Conservation (phyloP, 257 asterid genomes). For the Forsythia suspensa region DNA sequence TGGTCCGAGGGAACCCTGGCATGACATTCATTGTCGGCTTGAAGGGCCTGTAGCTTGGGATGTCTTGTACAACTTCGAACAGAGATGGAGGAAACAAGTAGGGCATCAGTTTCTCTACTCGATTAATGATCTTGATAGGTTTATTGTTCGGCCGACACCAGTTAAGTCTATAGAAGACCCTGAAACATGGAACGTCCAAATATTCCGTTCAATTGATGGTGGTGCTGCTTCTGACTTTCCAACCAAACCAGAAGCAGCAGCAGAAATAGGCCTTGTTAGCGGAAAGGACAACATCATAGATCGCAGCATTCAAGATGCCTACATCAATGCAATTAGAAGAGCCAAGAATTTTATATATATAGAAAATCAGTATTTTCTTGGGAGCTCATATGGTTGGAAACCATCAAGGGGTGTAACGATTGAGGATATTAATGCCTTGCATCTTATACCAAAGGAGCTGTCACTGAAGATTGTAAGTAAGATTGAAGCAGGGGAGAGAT, state of each 20-base stretch:
- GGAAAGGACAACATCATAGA: constrained; percentile 73
- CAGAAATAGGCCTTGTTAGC: constrained; percentile 52
- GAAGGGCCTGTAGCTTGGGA: constrained; percentile 98
- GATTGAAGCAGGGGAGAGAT: constrained; percentile 67
- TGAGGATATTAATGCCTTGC: constrained; percentile 66
- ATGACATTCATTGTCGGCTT: constrained; percentile 74
- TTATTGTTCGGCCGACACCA: constrained; percentile 44
- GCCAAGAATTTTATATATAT: constrained; percentile 83
- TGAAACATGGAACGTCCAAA: constrained; percentile 76
- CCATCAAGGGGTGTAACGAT: constrained; percentile 26
- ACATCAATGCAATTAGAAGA: constrained; percentile 80
- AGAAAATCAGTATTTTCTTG: constrained; percentile 83
- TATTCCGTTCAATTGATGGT: constrained; percentile 84
- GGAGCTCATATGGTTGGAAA: constrained; percentile 88
- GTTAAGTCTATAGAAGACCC: constrained; percentile 39
- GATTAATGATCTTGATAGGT: constrained; percentile 41
- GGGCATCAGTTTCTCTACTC: constrained; percentile 44
- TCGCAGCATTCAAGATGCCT: constrained; percentile 84
- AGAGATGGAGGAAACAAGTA: constrained; percentile 77
- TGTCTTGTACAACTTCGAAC: constrained; percentile 85
- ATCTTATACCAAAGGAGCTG: constrained; percentile 80
- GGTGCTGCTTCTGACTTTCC: constrained; percentile 71
- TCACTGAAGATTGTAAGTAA: constrained; percentile 78
- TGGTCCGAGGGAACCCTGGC: constrained; percentile 98
- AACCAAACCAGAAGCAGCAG: constrained; percentile 44